Base-by-base conservation (phyloP, 2,329 filamentous ascomycete genomes). In the Pseudogymnoascus sp. region DNA sequence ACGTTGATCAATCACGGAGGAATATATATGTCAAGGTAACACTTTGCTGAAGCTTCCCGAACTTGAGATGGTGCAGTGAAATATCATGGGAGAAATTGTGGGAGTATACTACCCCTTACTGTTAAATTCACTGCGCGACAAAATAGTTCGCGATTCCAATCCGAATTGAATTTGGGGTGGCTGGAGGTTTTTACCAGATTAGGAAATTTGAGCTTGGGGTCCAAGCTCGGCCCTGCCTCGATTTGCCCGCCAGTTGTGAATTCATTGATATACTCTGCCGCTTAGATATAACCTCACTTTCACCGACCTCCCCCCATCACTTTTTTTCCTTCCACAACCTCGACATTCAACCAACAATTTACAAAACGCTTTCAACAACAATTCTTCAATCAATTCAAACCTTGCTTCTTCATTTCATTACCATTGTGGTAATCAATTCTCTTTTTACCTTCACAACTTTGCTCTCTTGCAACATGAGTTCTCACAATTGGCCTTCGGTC, bases 271-370 rank as follows among this genome's bases (percentile, higher is more conserved):
- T 55, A 18, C 12, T 55, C 28, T 5, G 28, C 49, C 25, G 49
- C 49, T 55, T 55, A 55, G 49, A 21, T 55, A 55, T 55, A 55
- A 55, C 49, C 28, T 55, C 49, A 55, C 49, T 55, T 55, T 55
- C 49, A 55, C 49, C n/a, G 49, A 33, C 5, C n/a, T 7, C 8
- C 25, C n/a, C n/a, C 49, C 49, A 33, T 28, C 6, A 31, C 45
- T 1, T 55, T 55, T 55, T 52, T 55, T 55, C 21, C 49, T 55
- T 33, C 49, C n/a, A 33, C 49, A 33, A 55, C 12, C 49, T 18
- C 28, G 11, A 33, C 28, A 21, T 55, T 55, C 49, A 18, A 33
- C 28, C 49, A 33, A 33, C 49, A 55, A 55, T 33, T 55, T 55
- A 55, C 49, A 18, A 18, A 55, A 33, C 28, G n/a, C 49, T 55